A percentile compares a stretch with the other conserved stretches of the same genome.
These are phyloP conservation scores for Alternaria novae-zelandiae DNA, from an alignment of 2,329 filamentous ascomycete species.

Conservation along the genomic window DNA sequence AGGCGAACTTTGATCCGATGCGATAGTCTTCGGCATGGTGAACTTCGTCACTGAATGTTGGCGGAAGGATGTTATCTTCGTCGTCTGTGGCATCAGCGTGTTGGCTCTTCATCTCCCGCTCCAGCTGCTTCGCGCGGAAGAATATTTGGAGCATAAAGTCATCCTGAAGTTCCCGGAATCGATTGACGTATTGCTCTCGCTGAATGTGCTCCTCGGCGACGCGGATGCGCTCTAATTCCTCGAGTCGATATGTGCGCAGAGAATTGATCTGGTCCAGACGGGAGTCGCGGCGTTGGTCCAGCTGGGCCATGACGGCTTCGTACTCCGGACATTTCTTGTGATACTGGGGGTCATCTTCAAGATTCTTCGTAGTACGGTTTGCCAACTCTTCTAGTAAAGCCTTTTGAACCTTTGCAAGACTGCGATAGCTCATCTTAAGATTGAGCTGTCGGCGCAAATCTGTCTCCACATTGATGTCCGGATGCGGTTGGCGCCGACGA, in stretches of 20 bases:
- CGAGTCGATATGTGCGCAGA: slow-evolving; percentile 46
- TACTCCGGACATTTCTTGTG: slow-evolving; percentile 64
- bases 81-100: slow-evolving; percentile 51
- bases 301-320: slow-evolving; percentile 57
- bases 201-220: slow-evolving; percentile 44
- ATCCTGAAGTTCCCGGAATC: slow-evolving; percentile 41
- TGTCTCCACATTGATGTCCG: slow-evolving; percentile 54
- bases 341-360: slow-evolving; percentile 61
- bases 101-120: slow-evolving; percentile 42
- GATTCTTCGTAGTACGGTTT: slow-evolving; percentile 63
- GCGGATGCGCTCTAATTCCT: slow-evolving; percentile 45
- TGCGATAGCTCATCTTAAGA: slow-evolving; percentile 69
- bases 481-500: slow-evolving; percentile 56
- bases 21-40: slow-evolving; percentile 32
- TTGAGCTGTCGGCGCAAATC: slow-evolving; percentile 66
- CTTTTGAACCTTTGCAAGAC: slow-evolving; percentile 68
- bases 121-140: slow-evolving; percentile 47
- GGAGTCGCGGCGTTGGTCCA: slow-evolving; percentile 56
- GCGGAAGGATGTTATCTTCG: slow-evolving; percentile 46
- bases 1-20: slow-evolving; percentile 46
- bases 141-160: slow-evolving; percentile 46
- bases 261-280: slow-evolving; percentile 49
- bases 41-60: slow-evolving; percentile 40
- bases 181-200: slow-evolving; percentile 45
- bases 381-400: slow-evolving; percentile 70